Evolutionary conservation across 1,284 basidiomycete genomes (phyloP).

Genomic region (Apiotrichum mycotoxinovorans): DNA sequence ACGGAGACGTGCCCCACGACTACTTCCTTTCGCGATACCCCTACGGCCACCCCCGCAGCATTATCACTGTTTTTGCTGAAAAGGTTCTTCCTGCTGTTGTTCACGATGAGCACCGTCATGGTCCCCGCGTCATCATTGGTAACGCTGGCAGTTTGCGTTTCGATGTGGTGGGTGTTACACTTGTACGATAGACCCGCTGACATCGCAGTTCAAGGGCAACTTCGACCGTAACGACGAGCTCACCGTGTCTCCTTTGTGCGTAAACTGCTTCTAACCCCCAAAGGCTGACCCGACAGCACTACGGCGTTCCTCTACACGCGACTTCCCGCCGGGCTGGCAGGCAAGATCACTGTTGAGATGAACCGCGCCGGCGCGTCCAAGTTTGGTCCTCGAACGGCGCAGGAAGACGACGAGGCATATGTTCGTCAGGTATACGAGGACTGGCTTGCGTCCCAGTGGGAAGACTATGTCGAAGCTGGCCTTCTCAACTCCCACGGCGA

Average conservation of each 20-base stretch:
- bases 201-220: conserved; percentile 54
- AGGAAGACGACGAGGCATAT: conserved; percentile 27
- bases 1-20: conserved; percentile 69
- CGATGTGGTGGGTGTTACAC: conserved; percentile 54
- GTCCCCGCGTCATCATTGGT: conserved; percentile 61
- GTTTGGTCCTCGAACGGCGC: conserved; percentile 20
- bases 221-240: conserved; percentile 78
- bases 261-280: no score
- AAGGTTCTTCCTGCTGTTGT: conserved; percentile 53
- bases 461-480: conserved; percentile 16
- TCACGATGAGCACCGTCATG: conserved; percentile 26
- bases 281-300: conserved; percentile 7
- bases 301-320: conserved; percentile 39
- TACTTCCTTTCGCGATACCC: conserved; percentile 64
- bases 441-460: conserved; percentile 33
- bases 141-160: conserved; percentile 74
- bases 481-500: background rate
- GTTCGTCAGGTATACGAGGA: conserved; percentile 26
- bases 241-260: conserved; percentile 61
- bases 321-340: conserved; percentile 37
- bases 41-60: conserved; percentile 63
- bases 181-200: background rate
- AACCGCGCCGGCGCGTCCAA: conserved; percentile 46
- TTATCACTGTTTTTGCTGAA: conserved; percentile 61
- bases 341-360: conserved; percentile 39